phyloP scores from a whole-genome alignment of 345 rosid species.

The Linum lewisii region DNA sequence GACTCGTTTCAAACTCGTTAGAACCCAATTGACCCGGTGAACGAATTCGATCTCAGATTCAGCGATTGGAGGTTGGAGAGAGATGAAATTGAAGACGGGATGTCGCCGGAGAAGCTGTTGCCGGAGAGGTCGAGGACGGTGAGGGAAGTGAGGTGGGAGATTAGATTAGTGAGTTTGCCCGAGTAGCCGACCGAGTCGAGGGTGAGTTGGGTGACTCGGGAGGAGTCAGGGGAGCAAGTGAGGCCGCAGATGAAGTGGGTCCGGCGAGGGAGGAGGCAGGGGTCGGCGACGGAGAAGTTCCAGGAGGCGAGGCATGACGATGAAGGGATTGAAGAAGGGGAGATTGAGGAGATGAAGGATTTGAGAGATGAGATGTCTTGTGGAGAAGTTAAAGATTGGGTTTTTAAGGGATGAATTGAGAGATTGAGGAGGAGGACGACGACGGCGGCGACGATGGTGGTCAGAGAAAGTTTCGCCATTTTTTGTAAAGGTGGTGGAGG shows the following conservation, averaged over 20 bases:
- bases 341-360: conserved; percentile 48
- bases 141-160: no score
- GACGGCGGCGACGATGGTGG: no score
- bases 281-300: conserved; percentile 52
- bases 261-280: conserved; percentile 60
- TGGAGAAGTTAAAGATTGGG: conserved; percentile 25
- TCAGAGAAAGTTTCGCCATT: no score
- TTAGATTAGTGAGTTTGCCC: no score
- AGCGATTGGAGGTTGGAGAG: conserved; percentile 46
- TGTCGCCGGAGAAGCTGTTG: no score
- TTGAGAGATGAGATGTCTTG: conserved; percentile 51
- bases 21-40: conserved; percentile 48
- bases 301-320: conserved; percentile 67
- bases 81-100: no score
- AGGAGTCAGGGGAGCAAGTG: conserved; percentile 45
- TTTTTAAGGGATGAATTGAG: no score
- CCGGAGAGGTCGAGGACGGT: no score
- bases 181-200: no score
- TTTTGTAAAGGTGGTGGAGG: no score
- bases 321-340: conserved; percentile 38
- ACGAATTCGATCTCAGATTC: conserved; percentile 58
- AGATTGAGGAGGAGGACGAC: no score
- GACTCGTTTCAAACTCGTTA: conserved; percentile 35
- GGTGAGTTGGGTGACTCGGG: conserved; percentile 28
- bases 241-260: conserved; percentile 59